A percentile compares a stretch with the other conserved stretches of the same genome.
Conservation (phyloP, 345 rosid genomes). For the Populus deltoides region DNA sequence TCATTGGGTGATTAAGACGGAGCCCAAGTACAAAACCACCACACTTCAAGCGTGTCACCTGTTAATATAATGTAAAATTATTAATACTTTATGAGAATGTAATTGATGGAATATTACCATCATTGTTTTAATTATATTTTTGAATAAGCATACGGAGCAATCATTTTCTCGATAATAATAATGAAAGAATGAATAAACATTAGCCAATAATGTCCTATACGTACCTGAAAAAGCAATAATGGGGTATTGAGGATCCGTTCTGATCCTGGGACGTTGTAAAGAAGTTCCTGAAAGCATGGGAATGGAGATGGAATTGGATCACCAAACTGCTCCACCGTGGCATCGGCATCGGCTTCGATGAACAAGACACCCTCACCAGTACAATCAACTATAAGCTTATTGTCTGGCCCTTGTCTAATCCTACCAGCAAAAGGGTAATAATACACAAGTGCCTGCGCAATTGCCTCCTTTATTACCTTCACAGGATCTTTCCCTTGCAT, state of each 20-base stretch:
- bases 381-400: slow-evolving; percentile 20
- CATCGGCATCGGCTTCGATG: slow-evolving; percentile 19
- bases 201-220: not conserved
- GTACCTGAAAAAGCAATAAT: slow-evolving; percentile 17
- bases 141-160: no score
- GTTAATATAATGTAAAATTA: not conserved
- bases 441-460: slow-evolving; percentile 13
- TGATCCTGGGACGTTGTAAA: slow-evolving; percentile 13
- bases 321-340: slow-evolving; percentile 9
- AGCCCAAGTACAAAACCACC: slow-evolving; percentile 17
- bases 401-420: slow-evolving; percentile 15
- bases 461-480: not conserved
- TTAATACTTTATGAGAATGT: no score
- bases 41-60: slow-evolving; percentile 22
- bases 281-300: slow-evolving; percentile 17
- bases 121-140: no score
- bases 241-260: slow-evolving; percentile 3
- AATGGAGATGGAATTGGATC: slow-evolving; percentile 19
- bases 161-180: no score
- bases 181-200: not conserved
- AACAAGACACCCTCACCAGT: slow-evolving; percentile 23
- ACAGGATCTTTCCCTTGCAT: slow-evolving; percentile 16
- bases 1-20: slow-evolving; percentile 17
- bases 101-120: no score
- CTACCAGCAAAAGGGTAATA: slow-evolving; percentile 24